Evolutionary conservation across 108 stramenopile genomes (phyloP), one percentile per base, ranked within the genome.

Genomic region (Pseudonitzschia pungens): DNA sequence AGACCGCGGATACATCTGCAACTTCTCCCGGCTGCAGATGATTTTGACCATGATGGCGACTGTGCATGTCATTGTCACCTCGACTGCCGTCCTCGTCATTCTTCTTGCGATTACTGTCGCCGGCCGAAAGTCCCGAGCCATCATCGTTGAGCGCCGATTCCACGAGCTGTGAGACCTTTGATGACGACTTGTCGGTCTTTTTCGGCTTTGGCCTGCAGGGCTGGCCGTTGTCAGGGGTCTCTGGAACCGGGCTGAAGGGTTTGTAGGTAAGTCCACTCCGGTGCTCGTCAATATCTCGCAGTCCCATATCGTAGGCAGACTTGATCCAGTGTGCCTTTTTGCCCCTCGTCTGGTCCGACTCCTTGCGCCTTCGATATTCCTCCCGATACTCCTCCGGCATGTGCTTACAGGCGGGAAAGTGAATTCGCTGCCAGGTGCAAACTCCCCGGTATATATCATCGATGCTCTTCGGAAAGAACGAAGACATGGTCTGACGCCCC

Each of bases 291-390:
- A 78, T 28, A 28, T 90, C 81, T 26, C 76, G 55, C 81, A 90
- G 80, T 10, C 89, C 89, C 48, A 90, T 18, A 26, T 85, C 74
- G 50, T 73, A 77, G 26, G 89, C 89, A 40, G 74, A 68, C 65
- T 77, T 78, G 53, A 81, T 83, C 76, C 87, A 90, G 68, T 90
- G 85, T 32, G 82, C 78, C 18, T 87, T 86, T 8, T 81, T 86
- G 68, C 84, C 85, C 2, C 89, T 78, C 15, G 79, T 78, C 16
- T 62, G 69, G 55, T 79, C 85, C 15, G 67, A 70, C 48, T 79
- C 65, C 68, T 82, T 81, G 40, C 86, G 67, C 29, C 75, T 64
- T 31, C 79, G 75, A 48, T 87, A 75, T 41, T 77, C 64, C 24
- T 68, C 63, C 57, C 79, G 77, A 36, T 86, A 41, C 0, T 72